Conservation (phyloP, 306 rosid species). For the Crataegus laevigata region DNA sequence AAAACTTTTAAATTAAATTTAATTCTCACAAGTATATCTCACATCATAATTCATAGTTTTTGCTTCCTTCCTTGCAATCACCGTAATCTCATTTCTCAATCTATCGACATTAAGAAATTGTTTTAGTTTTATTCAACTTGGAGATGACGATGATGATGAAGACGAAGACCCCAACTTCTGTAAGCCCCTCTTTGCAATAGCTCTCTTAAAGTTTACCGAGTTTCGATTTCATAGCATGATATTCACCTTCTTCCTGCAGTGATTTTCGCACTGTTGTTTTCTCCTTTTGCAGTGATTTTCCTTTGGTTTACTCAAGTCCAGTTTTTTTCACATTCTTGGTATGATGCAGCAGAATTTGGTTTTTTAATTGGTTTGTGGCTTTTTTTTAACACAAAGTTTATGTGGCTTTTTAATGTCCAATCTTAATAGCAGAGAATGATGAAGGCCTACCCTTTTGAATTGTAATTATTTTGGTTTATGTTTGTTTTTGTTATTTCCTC, state of each 20-base stretch:
- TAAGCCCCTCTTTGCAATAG: neutral
- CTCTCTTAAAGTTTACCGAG: neutral
- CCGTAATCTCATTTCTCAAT: neutral
- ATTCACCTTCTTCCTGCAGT: too few species aligned
- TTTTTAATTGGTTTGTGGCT: neutral
- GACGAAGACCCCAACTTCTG: slow-evolving; percentile 9
- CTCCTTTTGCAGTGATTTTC: too few species aligned
- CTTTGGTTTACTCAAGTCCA: too few species aligned
- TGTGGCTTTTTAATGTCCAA: neutral
- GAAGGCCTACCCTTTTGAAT: neutral
- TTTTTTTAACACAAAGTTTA: neutral
- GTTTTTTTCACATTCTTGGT: neutral
- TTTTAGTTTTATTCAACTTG: neutral
- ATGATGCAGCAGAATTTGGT: neutral
- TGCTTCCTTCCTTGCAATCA: neutral
- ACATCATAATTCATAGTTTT: neutral
- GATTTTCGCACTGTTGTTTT: too few species aligned
- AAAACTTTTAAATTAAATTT: neutral
- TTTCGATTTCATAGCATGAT: too few species aligned
- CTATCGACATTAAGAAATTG: neutral
- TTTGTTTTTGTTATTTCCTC: neutral
- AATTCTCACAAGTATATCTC: neutral
- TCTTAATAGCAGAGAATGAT: neutral
- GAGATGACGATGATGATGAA: slow-evolving; percentile 4
- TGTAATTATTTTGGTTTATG: too few species aligned